phyloP scores from a whole-genome alignment of 2,329 filamentous ascomycete genomes.

The Neonectria magnoliae region DNA sequence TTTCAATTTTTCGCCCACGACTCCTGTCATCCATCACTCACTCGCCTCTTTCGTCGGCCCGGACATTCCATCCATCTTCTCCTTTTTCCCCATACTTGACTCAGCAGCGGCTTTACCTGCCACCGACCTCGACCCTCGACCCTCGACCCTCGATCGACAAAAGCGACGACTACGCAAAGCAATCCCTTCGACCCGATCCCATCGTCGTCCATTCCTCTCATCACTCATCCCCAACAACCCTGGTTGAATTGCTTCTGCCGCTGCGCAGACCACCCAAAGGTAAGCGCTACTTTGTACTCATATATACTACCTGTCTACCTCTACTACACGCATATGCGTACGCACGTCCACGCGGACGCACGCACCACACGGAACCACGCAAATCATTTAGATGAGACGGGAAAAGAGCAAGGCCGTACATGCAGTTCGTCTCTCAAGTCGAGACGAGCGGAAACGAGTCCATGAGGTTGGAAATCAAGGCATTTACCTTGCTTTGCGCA shows the following conservation, averaged over 20 bases:
- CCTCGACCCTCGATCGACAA: constrained; percentile 17
- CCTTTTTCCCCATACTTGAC: constrained; percentile 20
- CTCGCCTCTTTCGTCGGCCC: background rate
- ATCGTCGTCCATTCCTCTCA: constrained; percentile 4
- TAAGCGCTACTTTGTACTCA: constrained; percentile 20
- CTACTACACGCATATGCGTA: background rate
- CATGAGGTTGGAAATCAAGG: background rate
- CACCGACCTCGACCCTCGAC: constrained; percentile 16
- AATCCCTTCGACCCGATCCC: constrained; percentile 10
- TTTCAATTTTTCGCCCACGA: constrained; percentile 7
- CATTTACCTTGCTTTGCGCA: background rate
- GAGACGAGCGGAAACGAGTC: background rate
- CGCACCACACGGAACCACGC: constrained; percentile 9
- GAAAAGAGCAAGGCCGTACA: background rate
- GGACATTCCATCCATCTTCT: constrained; percentile 16
- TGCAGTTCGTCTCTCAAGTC: background rate
- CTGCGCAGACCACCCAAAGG: constrained; percentile 9
- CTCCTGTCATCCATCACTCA: background rate
- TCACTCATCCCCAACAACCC: background rate
- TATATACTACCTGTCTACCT: constrained; percentile 8
- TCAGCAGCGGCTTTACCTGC: constrained; percentile 7
- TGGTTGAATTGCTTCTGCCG: constrained; percentile 1
- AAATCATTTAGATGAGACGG: constrained; percentile 13
- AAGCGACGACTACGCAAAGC: background rate
- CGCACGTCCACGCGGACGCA: background rate